Base-by-base conservation (phyloP, 2,329 filamentous ascomycete species). In the Pseudogymnoascus sp. region DNA sequence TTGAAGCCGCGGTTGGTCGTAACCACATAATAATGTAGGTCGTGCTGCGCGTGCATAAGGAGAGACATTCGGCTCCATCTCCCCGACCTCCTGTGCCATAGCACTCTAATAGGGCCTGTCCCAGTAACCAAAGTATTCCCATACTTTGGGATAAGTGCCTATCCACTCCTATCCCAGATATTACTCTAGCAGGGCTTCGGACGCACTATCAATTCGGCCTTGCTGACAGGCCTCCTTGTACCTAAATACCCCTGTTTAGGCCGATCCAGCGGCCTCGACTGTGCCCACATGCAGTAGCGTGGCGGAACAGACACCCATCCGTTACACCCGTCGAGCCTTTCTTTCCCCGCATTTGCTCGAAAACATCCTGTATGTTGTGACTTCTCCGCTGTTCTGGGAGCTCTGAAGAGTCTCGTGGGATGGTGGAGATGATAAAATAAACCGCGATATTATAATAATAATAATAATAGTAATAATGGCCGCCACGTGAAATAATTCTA, bases 231-330 rank as follows among this genome's bases (percentile, higher is more conserved):
- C 50, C 50, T 18, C 34, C 8, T 31, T 4, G 25, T 28, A 31
- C 46, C 23, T 31, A 56, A 34, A 56, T 56, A 56, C 50, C 50
- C 50, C 28, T 56, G 50, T 36, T 36, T 14, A 21, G 12, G 50
- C 28, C 50, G 28, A 56, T 56, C 28, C 50, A 56, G 50, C 28
- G 28, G 50, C 50, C 50, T 56, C 50, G 50, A 56, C 50, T 56
- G 11, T 36, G 50, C 50, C 50, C 50, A 56, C 50, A 56, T 56
- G 50, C 50, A 56, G 50, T 56, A 56, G 50, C 50, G 50, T 21
- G n/a, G 50, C 50, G 28, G 50, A 56, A 56, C n/a, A 56, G 16
- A 21, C 28, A 56, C 50, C 50, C 28, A 56, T 36, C 50, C 44
- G 44, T 36, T 56, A 34, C 50, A 56, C 50, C 50, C 50, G 50